These are phyloP conservation scores for Nicotiana attenuata DNA, from an alignment of 257 asterid species.

Conservation along the genomic window DNA sequence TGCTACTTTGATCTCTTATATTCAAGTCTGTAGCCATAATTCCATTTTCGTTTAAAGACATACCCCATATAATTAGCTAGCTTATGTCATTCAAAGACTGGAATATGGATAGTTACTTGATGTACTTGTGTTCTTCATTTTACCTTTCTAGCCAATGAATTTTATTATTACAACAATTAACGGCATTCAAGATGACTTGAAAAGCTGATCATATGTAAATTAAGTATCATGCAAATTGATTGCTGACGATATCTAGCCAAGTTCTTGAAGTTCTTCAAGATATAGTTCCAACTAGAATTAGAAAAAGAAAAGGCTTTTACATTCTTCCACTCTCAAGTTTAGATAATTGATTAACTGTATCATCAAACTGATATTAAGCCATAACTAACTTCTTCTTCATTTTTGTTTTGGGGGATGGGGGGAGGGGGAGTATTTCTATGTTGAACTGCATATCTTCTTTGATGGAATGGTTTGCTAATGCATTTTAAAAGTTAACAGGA, in stretches of 20 bases:
- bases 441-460: not conserved
- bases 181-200: not conserved
- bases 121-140: not conserved
- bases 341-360: not conserved
- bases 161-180: too few relatives aligned
- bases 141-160: not conserved
- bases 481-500: conserved; percentile 35
- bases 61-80: not conserved
- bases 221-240: too few relatives aligned
- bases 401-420: too few relatives aligned
- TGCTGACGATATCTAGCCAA: not conserved
- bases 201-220: too few relatives aligned
- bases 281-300: not conserved
- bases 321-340: not conserved
- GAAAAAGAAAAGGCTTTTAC: not conserved
- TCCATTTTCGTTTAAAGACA: not conserved
- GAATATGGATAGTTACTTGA: not conserved
- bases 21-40: not conserved
- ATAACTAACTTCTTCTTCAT: not conserved
- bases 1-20: not conserved
- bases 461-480: not conserved
- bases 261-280: too few relatives aligned
- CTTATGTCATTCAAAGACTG: not conserved
- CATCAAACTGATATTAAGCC: not conserved
- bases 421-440: not conserved